Base-by-base conservation (phyloP, 164 flowering plant genomes). In the Saururus chinensis region DNA sequence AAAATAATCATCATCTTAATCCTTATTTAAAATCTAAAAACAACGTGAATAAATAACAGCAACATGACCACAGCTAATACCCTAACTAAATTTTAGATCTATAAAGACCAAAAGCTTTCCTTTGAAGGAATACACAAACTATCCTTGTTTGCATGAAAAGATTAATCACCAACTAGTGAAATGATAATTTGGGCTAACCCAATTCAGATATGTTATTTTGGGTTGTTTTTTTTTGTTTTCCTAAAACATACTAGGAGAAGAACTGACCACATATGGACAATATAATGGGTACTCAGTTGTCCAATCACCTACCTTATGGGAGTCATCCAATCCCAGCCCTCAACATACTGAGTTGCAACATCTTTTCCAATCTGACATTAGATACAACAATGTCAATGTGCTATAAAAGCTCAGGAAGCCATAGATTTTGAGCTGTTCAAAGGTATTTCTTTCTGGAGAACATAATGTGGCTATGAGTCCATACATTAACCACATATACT, bases 301-400 rank as follows among this genome's bases (percentile, higher is more conserved):
- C 17, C 49, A 65, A 20, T 17, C 12, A 24, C 22, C 41, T 66
- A 90, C 99, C 97, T 85, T 78, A 95, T 89, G 54, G 99, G 97
- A 75, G 81, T 68, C 77, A 95, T 91, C 99, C 99, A 95, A 69
- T 95, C 99, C 99, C 99, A 95, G 40, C 99, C 99, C 72, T 95
- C 84, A 62, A 95, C 99, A 76, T 95, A 95, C 53, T 95, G 97
- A 40, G 99, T 80, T 30, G 99, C 96, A 70, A 95, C 88, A 81
- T 95, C 99, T 75, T 90, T 87, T 40, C 96, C 99, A 75, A 93
- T 93, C 98, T 93, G 70, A 56, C 37, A 79, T 54, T 26, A 57
- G 49, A 24, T 65, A 60, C 0, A 49, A 70, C 51, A 30, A 20
- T 10, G 8, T 30, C 17, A 45, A 3, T 12, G 49, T 12, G 14